Evolutionary conservation across 257 asterid genomes (phyloP).

Genomic region (Scutellaria barbata): DNA sequence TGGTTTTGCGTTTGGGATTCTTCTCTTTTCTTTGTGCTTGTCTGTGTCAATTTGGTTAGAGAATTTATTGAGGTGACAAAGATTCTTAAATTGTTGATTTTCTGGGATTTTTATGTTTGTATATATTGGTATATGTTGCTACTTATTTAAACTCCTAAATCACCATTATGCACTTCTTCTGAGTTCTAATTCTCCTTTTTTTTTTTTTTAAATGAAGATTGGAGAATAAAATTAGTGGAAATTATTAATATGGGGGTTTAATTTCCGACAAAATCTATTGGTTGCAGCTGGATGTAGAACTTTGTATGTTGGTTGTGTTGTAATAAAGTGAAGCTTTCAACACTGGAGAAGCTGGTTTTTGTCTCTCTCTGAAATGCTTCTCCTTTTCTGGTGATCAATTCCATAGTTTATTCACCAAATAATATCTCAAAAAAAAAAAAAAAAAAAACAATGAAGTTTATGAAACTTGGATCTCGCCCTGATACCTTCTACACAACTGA

Average conservation of each 20-base stretch:
- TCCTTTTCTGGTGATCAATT: conserved; percentile 32
- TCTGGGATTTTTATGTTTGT: conserved; percentile 29
- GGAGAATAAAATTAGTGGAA: conserved; percentile 19
- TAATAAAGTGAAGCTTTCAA: conserved; percentile 40
- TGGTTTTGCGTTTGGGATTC: too few relatives aligned
- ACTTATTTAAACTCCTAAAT: conserved; percentile 19
- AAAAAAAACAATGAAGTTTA: conserved; percentile 62
- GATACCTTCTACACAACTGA: conserved; percentile 68
- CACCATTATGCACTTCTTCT: conserved; percentile 10
- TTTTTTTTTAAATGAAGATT: conserved; percentile 11
- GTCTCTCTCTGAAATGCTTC: conserved; percentile 39
- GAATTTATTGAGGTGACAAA: conserved; percentile 44
- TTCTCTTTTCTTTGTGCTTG: conserved; percentile 44
- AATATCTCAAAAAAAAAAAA: conserved; percentile 3
- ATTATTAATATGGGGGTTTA: conserved; percentile 21
- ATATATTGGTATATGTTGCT: background rate
- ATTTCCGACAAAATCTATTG: conserved; percentile 49
- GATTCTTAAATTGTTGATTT: conserved; percentile 31
- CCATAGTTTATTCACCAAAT: conserved; percentile 9
- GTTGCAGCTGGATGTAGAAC: conserved; percentile 52
- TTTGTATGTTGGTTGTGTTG: conserved; percentile 40
- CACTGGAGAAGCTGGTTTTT: conserved; percentile 36
- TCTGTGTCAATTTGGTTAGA: conserved; percentile 39
- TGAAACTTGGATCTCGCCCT: conserved; percentile 68
- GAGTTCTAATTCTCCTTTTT: conserved; percentile 4